Conservation (phyloP, 495 filamentous ascomycete genomes). For the Glutinoglossum americanum region DNA sequence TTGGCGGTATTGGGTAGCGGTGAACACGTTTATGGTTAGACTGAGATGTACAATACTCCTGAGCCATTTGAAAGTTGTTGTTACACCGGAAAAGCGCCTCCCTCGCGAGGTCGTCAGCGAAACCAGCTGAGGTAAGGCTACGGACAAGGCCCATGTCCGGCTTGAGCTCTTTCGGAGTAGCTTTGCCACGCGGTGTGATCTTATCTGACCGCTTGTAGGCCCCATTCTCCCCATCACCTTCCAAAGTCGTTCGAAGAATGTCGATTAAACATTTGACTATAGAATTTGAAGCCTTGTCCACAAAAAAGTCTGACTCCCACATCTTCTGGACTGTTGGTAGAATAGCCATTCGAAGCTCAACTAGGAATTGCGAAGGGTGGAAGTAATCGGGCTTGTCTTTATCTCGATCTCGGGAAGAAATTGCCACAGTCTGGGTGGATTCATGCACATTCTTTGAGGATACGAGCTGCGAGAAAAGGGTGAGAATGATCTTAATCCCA, state of each 20-base stretch:
- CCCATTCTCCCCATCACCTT: constrained; percentile 49
- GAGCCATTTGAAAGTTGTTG: constrained; percentile 33
- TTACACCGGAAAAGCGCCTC: constrained; percentile 73
- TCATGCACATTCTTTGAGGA: constrained; percentile 61
- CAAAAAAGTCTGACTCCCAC: constrained; percentile 54
- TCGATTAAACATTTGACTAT: constrained; percentile 65
- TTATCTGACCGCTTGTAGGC: constrained; percentile 40
- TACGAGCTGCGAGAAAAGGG: constrained; percentile 54
- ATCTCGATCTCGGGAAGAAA: constrained; percentile 34
- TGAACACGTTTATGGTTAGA: constrained; percentile 18
- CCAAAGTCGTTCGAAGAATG: constrained; percentile 59
- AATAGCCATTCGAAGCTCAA: constrained; percentile 68
- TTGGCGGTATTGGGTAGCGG: constrained; percentile 41
- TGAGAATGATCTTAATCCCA: constrained; percentile 67
- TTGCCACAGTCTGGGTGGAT: constrained; percentile 39
- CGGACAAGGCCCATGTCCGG: constrained; percentile 14
- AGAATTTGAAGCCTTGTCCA: constrained; percentile 52
- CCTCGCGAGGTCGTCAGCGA: constrained; percentile 34
- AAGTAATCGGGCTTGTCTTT: constrained; percentile 43
- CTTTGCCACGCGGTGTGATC: constrained; percentile 18
- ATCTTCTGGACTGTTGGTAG: constrained; percentile 57
- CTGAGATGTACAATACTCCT: constrained; percentile 54
- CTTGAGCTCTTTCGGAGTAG: constrained; percentile 16
- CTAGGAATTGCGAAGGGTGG: constrained; percentile 52
- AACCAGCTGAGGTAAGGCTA: constrained; percentile 29